phyloP scores from a whole-genome alignment of 2,329 filamentous ascomycete genomes.

The Xylariaceae sp. region DNA sequence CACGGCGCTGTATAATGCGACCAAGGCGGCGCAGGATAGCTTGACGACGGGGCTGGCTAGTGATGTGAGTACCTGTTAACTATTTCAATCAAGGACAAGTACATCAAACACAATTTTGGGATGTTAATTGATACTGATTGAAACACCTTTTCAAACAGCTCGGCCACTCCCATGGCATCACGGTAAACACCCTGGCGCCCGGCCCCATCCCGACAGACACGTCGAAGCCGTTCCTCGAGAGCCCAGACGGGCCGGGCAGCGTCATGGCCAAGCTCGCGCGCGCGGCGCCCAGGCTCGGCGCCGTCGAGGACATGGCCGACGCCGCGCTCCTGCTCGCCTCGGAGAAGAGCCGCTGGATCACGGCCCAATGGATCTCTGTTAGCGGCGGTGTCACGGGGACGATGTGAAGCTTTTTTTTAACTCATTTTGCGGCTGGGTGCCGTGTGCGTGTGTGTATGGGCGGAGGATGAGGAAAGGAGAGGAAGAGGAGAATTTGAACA shows the following conservation, averaged over 20 bases:
- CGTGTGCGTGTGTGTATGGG: neutral
- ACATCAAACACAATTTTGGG: too few relatives aligned
- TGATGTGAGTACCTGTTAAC: constrained; percentile 8
- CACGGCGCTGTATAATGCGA: constrained; percentile 15
- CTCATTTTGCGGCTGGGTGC: neutral
- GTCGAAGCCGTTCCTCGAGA: constrained; percentile 5
- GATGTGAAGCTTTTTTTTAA: neutral
- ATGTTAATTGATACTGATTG: too few relatives aligned
- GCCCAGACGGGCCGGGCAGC: constrained; percentile 7
- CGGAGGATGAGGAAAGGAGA: too few relatives aligned
- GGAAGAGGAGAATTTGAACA: too few relatives aligned
- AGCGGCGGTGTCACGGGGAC: constrained; percentile 10
- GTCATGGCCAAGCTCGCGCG: constrained; percentile 6
- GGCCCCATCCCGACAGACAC: constrained; percentile 18
- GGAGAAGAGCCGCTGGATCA: constrained; percentile 22
- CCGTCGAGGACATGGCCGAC: constrained; percentile 19
- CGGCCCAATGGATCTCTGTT: constrained; percentile 18
- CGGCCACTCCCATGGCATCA: constrained; percentile 18
- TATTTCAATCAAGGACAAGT: too few relatives aligned
- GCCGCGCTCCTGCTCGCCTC: constrained; percentile 17
- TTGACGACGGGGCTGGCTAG: constrained; percentile 13
- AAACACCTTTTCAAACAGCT: too few relatives aligned
- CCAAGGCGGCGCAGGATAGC: constrained; percentile 16
- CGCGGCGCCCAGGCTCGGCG: constrained; percentile 14
- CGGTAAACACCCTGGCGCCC: constrained; percentile 18